These are phyloP conservation scores for Dicorynia guianensis DNA, from an alignment of 306 rosid species.

Conservation along the genomic window DNA sequence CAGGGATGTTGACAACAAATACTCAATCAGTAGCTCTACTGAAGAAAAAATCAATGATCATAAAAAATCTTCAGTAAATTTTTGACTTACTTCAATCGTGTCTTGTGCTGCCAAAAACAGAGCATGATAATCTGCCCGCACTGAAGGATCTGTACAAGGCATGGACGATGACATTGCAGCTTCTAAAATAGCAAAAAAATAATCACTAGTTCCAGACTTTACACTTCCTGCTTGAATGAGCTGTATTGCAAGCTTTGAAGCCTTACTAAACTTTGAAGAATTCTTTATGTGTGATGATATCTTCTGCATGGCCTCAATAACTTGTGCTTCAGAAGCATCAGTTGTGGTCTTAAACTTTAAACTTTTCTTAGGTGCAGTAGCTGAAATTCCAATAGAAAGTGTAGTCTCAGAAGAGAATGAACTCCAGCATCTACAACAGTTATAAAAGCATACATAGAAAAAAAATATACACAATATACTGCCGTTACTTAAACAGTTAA, in stretches of 20 bases:
- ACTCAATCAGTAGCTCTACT: neutral
- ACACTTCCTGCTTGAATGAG: slow-evolving; percentile 92
- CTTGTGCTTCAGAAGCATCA: slow-evolving; percentile 88
- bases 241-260: slow-evolving; percentile 91
- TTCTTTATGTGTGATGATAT: slow-evolving; percentile 87
- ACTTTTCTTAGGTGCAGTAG: slow-evolving; percentile 66
- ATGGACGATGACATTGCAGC: slow-evolving; percentile 78
- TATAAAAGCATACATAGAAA: neutral
- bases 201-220: slow-evolving; percentile 70
- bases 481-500: slow-evolving; percentile 26
- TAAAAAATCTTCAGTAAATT: neutral
- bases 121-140: slow-evolving; percentile 77
- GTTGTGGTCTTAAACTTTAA: slow-evolving; percentile 84
- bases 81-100: slow-evolving; percentile 63
- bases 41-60: neutral
- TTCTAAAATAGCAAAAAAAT: slow-evolving; percentile 73
- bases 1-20: slow-evolving; percentile 23
- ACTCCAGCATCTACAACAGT: slow-evolving; percentile 14
- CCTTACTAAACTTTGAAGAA: slow-evolving; percentile 82
- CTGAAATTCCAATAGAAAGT: slow-evolving; percentile 48
- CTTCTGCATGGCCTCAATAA: slow-evolving; percentile 90
- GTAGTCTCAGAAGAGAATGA: slow-evolving; percentile 29
- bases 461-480: slow-evolving; percentile 1
- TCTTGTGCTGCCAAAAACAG: slow-evolving; percentile 72
- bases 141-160: slow-evolving; percentile 78